Percentiles rank a stretch among this genome's conserved stretches.
These are phyloP conservation scores for Prosopis cineraria DNA, from an alignment of 306 rosid species.

Conservation along the genomic window DNA sequence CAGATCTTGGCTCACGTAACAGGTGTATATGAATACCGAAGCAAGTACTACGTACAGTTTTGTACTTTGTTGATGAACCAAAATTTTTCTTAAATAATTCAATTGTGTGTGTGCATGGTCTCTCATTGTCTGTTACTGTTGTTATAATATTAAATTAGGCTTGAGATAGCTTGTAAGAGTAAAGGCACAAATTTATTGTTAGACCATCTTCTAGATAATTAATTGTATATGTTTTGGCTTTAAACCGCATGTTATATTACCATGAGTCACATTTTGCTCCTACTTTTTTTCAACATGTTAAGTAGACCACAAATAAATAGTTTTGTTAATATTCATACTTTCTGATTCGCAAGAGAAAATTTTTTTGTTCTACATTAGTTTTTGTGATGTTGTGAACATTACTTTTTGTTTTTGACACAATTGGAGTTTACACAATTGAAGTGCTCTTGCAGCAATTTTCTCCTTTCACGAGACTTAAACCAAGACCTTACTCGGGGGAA, in stretches of 20 bases:
- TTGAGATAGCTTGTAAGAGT: background rate
- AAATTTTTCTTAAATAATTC: background rate
- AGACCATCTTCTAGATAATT: background rate
- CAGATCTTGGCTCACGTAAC: slow-evolving; percentile 89
- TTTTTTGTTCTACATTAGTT: too few species aligned
- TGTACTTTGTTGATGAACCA: background rate
- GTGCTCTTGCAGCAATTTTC: too few species aligned
- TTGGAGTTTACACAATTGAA: too few species aligned
- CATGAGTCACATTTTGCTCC: background rate
- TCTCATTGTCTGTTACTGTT: slow-evolving; percentile 16
- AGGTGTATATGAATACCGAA: slow-evolving; percentile 70
- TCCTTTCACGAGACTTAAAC: too few species aligned
- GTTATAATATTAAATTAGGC: slow-evolving; percentile 19
- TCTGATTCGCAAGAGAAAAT: too few species aligned
- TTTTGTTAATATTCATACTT: too few species aligned
- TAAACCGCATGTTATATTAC: background rate
- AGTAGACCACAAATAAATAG: background rate
- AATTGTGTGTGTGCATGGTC: background rate
- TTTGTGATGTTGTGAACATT: too few species aligned
- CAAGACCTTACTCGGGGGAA: too few species aligned
- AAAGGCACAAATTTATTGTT: background rate
- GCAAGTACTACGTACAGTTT: slow-evolving; percentile 72
- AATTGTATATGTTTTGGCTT: background rate
- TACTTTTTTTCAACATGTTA: background rate
- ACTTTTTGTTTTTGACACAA: too few species aligned